These are phyloP conservation scores for Luvunga scandens DNA, from an alignment of 345 rosid species.

Conservation along the genomic window DNA sequence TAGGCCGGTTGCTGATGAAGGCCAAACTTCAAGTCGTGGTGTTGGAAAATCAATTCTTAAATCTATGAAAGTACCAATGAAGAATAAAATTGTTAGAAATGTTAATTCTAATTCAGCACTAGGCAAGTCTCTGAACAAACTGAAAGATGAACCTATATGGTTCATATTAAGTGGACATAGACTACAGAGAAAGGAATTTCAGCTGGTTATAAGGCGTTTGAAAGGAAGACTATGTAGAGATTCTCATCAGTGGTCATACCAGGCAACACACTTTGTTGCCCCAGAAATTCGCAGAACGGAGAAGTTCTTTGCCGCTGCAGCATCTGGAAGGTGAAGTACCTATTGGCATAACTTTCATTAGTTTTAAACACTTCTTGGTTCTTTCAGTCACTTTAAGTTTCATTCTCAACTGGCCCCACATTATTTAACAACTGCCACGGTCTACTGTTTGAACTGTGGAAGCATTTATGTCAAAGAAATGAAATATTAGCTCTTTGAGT, in stretches of 20 bases:
- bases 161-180: conserved; percentile 76
- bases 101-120: conserved; percentile 20
- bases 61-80: conserved; percentile 21
- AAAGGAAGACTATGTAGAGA: conserved; percentile 79
- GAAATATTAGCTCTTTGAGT: neutral
- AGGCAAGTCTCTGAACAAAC: conserved; percentile 20
- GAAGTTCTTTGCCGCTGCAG: conserved; percentile 64
- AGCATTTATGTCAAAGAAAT: neutral
- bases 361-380: neutral
- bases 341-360: neutral
- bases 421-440: neutral
- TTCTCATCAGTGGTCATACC: conserved; percentile 97
- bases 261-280: conserved; percentile 85
- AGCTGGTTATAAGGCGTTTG: conserved; percentile 55
- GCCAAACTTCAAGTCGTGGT: conserved; percentile 17
- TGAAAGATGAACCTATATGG: conserved; percentile 38
- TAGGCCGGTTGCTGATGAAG: conserved; percentile 24
- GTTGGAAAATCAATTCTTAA: conserved; percentile 26
- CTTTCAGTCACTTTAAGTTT: neutral
- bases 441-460: neutral
- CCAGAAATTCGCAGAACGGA: conserved; percentile 81
- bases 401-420: neutral
- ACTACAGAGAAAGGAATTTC: conserved; percentile 71
- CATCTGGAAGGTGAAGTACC: conserved; percentile 49
- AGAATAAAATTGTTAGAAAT: conserved; percentile 28